Conservation (phyloP, 768 basidiomycete genomes). For the Macrocybe gigantea region DNA sequence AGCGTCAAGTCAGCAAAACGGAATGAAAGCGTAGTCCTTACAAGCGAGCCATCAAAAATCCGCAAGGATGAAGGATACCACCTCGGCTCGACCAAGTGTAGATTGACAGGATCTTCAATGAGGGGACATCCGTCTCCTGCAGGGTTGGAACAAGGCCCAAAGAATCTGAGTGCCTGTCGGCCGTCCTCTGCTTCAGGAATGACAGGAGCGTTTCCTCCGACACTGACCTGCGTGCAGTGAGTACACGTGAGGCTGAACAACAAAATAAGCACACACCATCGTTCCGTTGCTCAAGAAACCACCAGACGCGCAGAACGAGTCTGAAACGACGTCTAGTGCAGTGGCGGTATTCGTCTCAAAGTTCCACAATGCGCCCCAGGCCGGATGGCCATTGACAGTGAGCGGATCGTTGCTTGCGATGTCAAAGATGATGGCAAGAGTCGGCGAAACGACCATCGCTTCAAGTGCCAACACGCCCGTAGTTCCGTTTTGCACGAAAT, state of each 20-base stretch:
- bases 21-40: slow-evolving; percentile 22
- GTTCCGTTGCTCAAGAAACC: slow-evolving; percentile 9
- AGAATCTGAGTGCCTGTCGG: slow-evolving; percentile 29
- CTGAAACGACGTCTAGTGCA: slow-evolving; percentile 4
- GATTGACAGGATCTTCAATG: slow-evolving; percentile 25
- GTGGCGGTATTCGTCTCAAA: slow-evolving; percentile 5
- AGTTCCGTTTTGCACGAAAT: slow-evolving; percentile 8
- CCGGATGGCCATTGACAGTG: slow-evolving; percentile 2
- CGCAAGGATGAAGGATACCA: slow-evolving; percentile 37
- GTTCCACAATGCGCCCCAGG: slow-evolving; percentile 9
- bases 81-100: slow-evolving; percentile 28
- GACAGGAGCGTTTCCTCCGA: slow-evolving; percentile 22
- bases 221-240: slow-evolving; percentile 18
- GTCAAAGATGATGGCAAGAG: slow-evolving; percentile 5
- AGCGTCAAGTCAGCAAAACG: too few relatives aligned
- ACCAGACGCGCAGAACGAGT: slow-evolving; percentile 6
- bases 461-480: slow-evolving; percentile 6
- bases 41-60: slow-evolving; percentile 25
- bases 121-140: slow-evolving; percentile 22
- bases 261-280: slow-evolving; percentile 1
- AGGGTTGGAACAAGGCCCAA: slow-evolving; percentile 31
- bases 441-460: slow-evolving; percentile 5
- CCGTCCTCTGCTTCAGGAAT: slow-evolving; percentile 23
- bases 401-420: slow-evolving; percentile 6
- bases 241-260: background rate